phyloP scores from a whole-genome alignment of 2,329 filamentous ascomycete genomes.

The Fusarium temperatum region DNA sequence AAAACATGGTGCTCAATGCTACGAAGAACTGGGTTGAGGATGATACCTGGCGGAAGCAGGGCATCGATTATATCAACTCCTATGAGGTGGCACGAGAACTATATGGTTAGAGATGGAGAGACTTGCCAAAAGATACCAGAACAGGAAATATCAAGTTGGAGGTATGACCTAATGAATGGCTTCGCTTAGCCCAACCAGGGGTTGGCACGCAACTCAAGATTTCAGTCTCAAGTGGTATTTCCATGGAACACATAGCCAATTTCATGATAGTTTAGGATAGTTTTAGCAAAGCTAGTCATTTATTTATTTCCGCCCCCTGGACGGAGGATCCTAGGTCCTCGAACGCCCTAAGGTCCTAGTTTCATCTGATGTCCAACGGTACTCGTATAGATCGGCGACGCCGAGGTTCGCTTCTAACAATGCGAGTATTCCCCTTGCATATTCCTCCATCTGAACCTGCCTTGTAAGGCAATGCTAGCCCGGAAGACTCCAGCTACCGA shows the following conservation, averaged over 20 bases:
- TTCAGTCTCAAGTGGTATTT: not conserved
- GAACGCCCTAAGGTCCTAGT: not conserved
- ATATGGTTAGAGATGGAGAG: conserved; percentile 15
- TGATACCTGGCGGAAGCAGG: conserved; percentile 58
- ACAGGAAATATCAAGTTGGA: not conserved
- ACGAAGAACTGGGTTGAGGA: conserved; percentile 54
- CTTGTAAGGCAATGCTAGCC: not conserved
- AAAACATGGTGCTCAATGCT: conserved; percentile 58
- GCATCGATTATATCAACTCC: conserved; percentile 47
- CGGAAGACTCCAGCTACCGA: not conserved
- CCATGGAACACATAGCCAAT: not conserved
- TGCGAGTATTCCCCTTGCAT: not conserved
- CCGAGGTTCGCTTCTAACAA: not conserved
- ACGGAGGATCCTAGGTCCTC: not conserved
- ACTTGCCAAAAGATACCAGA: not conserved
- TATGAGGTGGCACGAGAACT: conserved; percentile 39
- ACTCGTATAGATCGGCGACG: not conserved
- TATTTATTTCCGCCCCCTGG: not conserved
- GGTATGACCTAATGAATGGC: not conserved
- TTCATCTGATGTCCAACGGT: not conserved
- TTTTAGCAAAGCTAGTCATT: too few relatives aligned
- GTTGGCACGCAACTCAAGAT: not conserved
- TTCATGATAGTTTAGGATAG: not conserved
- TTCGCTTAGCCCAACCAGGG: not conserved
- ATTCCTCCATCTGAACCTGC: not conserved